These are phyloP conservation scores for Eucalyptus pumila DNA, from an alignment of 345 rosid genomes.

Conservation along the genomic window DNA sequence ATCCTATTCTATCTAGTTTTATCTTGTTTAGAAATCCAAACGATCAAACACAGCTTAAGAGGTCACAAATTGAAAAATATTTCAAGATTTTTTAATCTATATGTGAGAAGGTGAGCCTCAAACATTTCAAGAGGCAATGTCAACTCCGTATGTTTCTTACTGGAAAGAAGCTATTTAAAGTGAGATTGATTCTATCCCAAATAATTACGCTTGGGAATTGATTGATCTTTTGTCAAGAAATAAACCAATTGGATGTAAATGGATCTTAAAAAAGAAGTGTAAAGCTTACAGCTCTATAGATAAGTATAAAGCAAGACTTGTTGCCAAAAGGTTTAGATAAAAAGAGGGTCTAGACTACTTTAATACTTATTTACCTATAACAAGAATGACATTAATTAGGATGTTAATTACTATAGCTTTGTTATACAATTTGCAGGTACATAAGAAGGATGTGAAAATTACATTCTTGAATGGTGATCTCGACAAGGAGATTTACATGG, in stretches of 20 bases:
- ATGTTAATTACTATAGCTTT: too few species aligned
- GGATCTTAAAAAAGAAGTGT: too few species aligned
- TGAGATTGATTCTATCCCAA: background rate
- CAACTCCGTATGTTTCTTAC: background rate
- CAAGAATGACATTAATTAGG: background rate
- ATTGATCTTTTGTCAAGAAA: rapidly evolving
- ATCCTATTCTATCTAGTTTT: too few species aligned
- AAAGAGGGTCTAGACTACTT: background rate
- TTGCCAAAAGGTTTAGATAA: background rate
- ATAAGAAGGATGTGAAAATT: too few species aligned
- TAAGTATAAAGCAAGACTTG: background rate
- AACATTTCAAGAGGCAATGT: background rate
- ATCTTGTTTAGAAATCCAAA: too few species aligned
- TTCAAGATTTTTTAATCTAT: too few species aligned
- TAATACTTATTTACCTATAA: background rate
- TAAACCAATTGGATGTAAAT: background rate
- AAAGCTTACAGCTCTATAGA: background rate
- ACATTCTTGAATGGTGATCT: background rate
- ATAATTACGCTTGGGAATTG: background rate
- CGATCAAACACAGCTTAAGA: too few species aligned
- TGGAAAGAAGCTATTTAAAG: too few species aligned
- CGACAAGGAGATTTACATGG: background rate
- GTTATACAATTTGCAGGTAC: background rate
- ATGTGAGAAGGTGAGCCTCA: background rate
- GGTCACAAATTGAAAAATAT: background rate